Evolutionary conservation across 2,329 filamentous ascomycete species (phyloP).

Genomic region (Arthrobotrys megalospora): DNA sequence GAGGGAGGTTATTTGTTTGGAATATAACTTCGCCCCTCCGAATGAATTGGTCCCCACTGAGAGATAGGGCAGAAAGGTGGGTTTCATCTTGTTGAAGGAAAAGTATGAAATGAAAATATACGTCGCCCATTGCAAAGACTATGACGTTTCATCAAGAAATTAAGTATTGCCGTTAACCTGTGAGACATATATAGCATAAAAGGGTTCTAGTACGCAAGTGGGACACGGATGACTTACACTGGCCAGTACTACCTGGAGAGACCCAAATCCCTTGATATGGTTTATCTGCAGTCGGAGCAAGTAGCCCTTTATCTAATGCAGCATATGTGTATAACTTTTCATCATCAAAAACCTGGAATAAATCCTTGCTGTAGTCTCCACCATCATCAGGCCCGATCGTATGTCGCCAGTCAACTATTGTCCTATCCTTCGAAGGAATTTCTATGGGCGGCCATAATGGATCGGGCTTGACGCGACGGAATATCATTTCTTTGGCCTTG

Average conservation of each 20-base stretch:
- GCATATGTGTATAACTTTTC: constrained; percentile 23
- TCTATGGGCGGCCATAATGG: constrained; percentile 17
- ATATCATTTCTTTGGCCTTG: constrained; percentile 11
- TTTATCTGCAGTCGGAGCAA: background rate
- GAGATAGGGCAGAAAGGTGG: constrained; percentile 4
- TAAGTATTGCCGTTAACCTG: background rate
- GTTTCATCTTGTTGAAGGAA: constrained; percentile 21
- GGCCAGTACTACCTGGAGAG: background rate
- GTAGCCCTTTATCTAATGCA: constrained; percentile 4
- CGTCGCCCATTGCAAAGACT: constrained; percentile 1
- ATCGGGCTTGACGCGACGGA: constrained; percentile 6
- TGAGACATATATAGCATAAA: background rate
- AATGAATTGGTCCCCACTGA: constrained; percentile 9
- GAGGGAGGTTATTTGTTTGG: constrained; percentile 1
- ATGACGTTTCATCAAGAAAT: background rate
- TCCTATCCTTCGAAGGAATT: constrained; percentile 19
- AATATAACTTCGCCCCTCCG: constrained; percentile 27
- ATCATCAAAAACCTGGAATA: constrained; percentile 22
- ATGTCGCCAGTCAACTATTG: constrained; percentile 26
- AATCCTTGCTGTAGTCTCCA: constrained; percentile 22
- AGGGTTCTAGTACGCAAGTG: background rate
- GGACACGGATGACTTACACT: background rate
- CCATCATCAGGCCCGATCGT: background rate
- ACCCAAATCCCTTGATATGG: constrained; percentile 27
- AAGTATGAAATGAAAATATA: constrained; percentile 18